Percentiles rank a stretch among this genome's conserved stretches.
Evolutionary conservation across 2,329 filamentous ascomycete species (phyloP).

Genomic region (Pseudopithomyces maydicus): DNA sequence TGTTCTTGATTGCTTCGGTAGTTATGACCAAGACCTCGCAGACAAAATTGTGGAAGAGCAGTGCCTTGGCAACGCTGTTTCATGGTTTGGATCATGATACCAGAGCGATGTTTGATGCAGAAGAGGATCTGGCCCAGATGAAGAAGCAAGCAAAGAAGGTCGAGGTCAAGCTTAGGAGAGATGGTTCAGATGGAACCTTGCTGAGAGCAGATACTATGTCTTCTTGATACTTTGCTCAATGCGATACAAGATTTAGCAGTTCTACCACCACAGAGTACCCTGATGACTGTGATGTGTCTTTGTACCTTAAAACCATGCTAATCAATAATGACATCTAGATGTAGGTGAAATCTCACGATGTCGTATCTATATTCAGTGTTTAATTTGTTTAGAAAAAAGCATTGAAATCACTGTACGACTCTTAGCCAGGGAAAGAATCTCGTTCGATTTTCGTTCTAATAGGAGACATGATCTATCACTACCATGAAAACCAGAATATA

Average conservation of each 20-base stretch:
- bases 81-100: constrained; percentile 16
- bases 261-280: no score
- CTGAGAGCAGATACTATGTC: constrained; percentile 6
- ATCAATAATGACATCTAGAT: no score
- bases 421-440: no score
- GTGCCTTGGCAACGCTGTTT: constrained; percentile 16
- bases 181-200: constrained; percentile 11
- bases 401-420: no score
- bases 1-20: constrained; percentile 17
- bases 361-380: no score
- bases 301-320: no score
- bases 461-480: no score
- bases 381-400: no score
- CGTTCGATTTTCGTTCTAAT: no score
- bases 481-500: no score
- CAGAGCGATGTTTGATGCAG: constrained; percentile 12
- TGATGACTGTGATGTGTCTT: no score
- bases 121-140: constrained; percentile 9
- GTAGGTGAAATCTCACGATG: no score
- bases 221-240: background rate
- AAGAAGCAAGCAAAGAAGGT: constrained; percentile 15
- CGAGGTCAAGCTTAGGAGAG: constrained; percentile 11
- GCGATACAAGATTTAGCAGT: background rate
- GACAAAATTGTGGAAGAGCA: constrained; percentile 19
- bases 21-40: constrained; percentile 15